Evolutionary conservation across 257 asterid genomes (phyloP).

Genomic region (Gardenia jasminoides): DNA sequence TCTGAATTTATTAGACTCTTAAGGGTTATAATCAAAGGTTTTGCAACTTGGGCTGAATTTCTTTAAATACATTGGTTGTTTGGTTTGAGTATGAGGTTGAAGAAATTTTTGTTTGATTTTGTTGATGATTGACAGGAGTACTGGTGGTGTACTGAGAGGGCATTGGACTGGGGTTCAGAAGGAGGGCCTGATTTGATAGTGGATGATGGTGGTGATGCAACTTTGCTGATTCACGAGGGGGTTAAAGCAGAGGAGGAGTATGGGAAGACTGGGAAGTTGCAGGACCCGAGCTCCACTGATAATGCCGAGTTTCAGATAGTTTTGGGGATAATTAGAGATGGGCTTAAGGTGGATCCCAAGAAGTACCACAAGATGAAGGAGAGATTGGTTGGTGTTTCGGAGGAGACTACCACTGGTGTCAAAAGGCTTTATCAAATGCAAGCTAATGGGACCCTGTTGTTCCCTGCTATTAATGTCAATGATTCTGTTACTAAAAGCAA

Average conservation of each 20-base stretch:
- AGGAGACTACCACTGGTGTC: conserved; percentile 92
- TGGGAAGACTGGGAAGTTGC: conserved; percentile 50
- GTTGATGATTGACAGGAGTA: conserved; percentile 38
- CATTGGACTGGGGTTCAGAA: conserved; percentile 83
- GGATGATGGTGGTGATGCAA: conserved; percentile 88
- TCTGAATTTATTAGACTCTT: too few species aligned
- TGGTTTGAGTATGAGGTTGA: too few species aligned
- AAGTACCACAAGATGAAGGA: conserved; percentile 75
- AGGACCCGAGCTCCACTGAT: conserved; percentile 74
- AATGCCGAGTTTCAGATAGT: conserved; percentile 82
- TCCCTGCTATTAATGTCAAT: conserved; percentile 85
- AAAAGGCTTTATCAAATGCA: conserved; percentile 95
- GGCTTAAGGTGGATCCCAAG: conserved; percentile 61
- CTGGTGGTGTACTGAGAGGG: conserved; percentile 97
- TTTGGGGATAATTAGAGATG: conserved; percentile 59
- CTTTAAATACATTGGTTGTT: too few species aligned
- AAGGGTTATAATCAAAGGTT: too few species aligned
- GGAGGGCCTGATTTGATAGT: conserved; percentile 87
- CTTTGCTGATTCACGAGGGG: conserved; percentile 79
- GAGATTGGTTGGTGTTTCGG: conserved; percentile 85
- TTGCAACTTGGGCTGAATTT: too few species aligned
- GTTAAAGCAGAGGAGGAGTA: conserved; percentile 86
- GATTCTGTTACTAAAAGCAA: conserved; percentile 95
- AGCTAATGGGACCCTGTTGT: conserved; percentile 62
- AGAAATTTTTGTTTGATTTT: too few species aligned